Evolutionary conservation across 2,329 filamentous ascomycete species (phyloP), one percentile per base, ranked within the genome.

Genomic region (Colletotrichum filicis): DNA sequence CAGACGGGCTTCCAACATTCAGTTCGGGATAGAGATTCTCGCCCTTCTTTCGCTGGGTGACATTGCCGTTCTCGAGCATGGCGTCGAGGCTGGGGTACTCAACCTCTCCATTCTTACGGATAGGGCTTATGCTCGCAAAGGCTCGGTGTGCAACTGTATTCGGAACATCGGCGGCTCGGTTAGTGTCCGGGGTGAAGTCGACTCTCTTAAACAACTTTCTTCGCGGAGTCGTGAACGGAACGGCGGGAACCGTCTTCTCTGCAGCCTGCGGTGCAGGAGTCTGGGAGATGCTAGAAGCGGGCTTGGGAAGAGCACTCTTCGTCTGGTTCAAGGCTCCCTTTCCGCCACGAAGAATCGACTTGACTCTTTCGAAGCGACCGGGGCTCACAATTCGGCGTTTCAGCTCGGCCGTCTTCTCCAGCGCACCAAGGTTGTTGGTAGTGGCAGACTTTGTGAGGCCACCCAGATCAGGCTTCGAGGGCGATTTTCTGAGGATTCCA

Each of bases 131-230:
- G 4, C 89, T 88, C 3, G 90, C 90, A 8, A 90, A 90, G 1
- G 90, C 89, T 26, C 46, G 63, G 49, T 73, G 71, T 6, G 71
- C 55, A 55, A 73, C 61, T n/a, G 71, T 73, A 70, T 86, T 83
- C 72, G 89, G 86, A 0, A 79, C 75, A 61, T 84, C 76, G 0
- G 82, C 80, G 9, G 84, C 82, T 22, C 84, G 83, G 74, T 94
- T 89, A 46, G 92, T 92, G 74, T 91, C 91, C 0, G 92, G 92
- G 0, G 93, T 95, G 78, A 97, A 98, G 63, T 93, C 92, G 46
- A 97, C 94, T 68, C 90, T 92, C 84, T 97, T 97, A 22, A 83
- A 81, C 49, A 86, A 79, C 81, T 91, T 93, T 28, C 91, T 88
- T 37, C 92, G 91, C 8, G 93, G 93, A 1, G 93, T 94, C 5